Conservation (phyloP, 176 grass and related monocot genomes). For the Avena insularis region DNA sequence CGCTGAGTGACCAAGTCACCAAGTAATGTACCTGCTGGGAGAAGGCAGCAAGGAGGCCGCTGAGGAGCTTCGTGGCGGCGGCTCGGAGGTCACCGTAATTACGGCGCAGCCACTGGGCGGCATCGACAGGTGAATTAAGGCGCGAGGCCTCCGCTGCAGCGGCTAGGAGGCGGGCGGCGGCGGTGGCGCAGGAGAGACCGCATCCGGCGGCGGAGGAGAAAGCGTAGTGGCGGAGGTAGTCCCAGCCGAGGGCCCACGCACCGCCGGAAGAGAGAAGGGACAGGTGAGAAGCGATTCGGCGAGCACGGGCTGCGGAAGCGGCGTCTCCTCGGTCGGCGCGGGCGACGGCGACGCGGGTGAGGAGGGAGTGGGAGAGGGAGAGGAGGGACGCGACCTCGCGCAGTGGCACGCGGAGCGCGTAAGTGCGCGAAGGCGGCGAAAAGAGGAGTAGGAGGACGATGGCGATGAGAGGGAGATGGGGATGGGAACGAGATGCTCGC, state of each 20-base stretch:
- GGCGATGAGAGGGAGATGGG: slow-evolving; percentile 15
- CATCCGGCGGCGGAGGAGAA: slow-evolving; percentile 48
- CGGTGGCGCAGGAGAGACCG: slow-evolving; percentile 48
- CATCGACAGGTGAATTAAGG: slow-evolving; percentile 45
- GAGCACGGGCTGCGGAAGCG: slow-evolving; percentile 56
- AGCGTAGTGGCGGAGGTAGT: slow-evolving; percentile 88
- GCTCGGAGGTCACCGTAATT: slow-evolving; percentile 63
- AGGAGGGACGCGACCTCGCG: slow-evolving; percentile 59
- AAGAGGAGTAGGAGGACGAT: slow-evolving; percentile 49
- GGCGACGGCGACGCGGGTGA: slow-evolving; percentile 69
- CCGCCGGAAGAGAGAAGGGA: slow-evolving; percentile 52
- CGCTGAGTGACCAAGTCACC: not conserved
- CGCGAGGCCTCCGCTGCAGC: slow-evolving; percentile 65
- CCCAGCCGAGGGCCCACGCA: slow-evolving; percentile 73
- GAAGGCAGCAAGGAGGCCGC: slow-evolving; percentile 74
- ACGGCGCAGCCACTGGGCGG: slow-evolving; percentile 56
- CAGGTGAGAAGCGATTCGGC: slow-evolving; percentile 63
- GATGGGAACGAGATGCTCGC: slow-evolving; percentile 28
- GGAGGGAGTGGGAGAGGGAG: slow-evolving; percentile 90
- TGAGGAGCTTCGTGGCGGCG: slow-evolving; percentile 54
- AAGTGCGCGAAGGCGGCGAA: slow-evolving; percentile 29
- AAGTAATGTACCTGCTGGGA: slow-evolving; percentile 62
- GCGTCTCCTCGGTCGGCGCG: slow-evolving; percentile 66
- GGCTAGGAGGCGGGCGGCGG: slow-evolving; percentile 55
- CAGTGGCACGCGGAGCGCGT: slow-evolving; percentile 47